A percentile compares a stretch with the other conserved stretches of the same genome.
Conservation (phyloP, 83 land plant genomes). For the Diphasiastrum complanatum region DNA sequence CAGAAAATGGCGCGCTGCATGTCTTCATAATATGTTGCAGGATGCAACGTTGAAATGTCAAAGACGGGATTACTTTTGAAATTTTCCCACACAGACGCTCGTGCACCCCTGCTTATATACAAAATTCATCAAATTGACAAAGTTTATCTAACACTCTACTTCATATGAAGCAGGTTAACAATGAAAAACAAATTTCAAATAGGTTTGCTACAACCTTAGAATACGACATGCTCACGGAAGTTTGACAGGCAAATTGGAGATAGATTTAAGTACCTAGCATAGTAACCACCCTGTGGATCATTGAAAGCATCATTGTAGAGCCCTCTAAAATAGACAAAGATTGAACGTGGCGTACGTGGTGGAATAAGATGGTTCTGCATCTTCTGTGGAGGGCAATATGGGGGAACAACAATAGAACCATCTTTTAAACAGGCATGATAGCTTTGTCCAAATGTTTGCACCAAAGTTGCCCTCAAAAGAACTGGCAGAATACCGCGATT, state of each 20-base stretch:
- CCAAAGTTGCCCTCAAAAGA: slow-evolving; percentile 69
- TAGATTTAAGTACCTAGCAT: slow-evolving; percentile 55
- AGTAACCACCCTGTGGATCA: slow-evolving; percentile 87
- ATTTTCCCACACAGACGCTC: slow-evolving; percentile 87
- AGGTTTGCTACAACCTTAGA: too few species aligned
- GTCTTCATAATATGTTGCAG: slow-evolving; percentile 75
- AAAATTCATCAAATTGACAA: not conserved
- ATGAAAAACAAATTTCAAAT: too few species aligned
- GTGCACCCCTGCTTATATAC: slow-evolving; percentile 51
- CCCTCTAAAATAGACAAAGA: slow-evolving; percentile 79
- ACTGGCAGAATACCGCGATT: slow-evolving; percentile 65
- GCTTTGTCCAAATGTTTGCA: slow-evolving; percentile 77
- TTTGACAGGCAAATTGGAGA: too few species aligned
- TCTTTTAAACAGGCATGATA: slow-evolving; percentile 84
- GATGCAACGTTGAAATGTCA: slow-evolving; percentile 82
- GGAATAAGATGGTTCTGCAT: slow-evolving; percentile 77
- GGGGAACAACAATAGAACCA: slow-evolving; percentile 71
- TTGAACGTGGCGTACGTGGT: slow-evolving; percentile 66
- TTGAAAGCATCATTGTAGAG: slow-evolving; percentile 73
- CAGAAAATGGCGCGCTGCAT: slow-evolving; percentile 80
- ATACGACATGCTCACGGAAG: too few species aligned
- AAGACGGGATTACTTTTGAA: slow-evolving; percentile 78
- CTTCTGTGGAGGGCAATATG: slow-evolving; percentile 85
- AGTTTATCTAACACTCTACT: not conserved
- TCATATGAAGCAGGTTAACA: not conserved